Evolutionary conservation across 1,284 basidiomycete species (phyloP).

Genomic region (Trametes pubescens): DNA sequence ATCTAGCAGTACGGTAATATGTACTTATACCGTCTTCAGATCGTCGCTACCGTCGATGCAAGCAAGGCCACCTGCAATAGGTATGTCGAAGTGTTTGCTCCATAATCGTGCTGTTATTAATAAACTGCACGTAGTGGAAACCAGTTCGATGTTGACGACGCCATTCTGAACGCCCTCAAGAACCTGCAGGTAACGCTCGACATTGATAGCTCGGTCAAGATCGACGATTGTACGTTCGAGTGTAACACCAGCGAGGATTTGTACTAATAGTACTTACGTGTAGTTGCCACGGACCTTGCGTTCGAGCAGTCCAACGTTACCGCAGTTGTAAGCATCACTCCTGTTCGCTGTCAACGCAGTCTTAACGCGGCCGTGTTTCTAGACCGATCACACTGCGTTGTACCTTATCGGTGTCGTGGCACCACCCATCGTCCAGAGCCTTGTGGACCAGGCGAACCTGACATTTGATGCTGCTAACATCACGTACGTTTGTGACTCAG

Average conservation of each 20-base stretch:
- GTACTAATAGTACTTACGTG: neutral
- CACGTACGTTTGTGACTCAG: conserved; percentile 50
- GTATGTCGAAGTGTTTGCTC: conserved; percentile 40
- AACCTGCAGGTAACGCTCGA: conserved; percentile 64
- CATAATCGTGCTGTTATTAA: neutral
- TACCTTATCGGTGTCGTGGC: conserved; percentile 77
- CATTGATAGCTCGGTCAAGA: conserved; percentile 47
- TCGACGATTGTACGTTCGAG: conserved; percentile 64
- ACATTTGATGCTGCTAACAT: conserved; percentile 70
- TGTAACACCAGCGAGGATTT: conserved; percentile 5
- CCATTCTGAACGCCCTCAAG: conserved; percentile 70
- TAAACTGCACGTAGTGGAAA: conserved; percentile 53
- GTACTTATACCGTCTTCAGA: conserved; percentile 41
- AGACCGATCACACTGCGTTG: conserved; percentile 71
- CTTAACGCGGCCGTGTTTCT: neutral
- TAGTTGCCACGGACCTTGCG: conserved; percentile 65
- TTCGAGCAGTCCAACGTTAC: conserved; percentile 72
- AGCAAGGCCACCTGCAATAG: conserved; percentile 61
- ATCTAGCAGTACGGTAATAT: neutral
- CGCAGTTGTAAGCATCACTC: conserved; percentile 53
- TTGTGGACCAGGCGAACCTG: conserved; percentile 68
- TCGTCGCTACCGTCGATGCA: conserved; percentile 65
- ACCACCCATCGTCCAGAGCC: conserved; percentile 70
- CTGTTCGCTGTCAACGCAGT: neutral
- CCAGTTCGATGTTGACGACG: conserved; percentile 67